phyloP scores from a whole-genome alignment of 169 alveolate species.

The Cryptosporidium felis region DNA sequence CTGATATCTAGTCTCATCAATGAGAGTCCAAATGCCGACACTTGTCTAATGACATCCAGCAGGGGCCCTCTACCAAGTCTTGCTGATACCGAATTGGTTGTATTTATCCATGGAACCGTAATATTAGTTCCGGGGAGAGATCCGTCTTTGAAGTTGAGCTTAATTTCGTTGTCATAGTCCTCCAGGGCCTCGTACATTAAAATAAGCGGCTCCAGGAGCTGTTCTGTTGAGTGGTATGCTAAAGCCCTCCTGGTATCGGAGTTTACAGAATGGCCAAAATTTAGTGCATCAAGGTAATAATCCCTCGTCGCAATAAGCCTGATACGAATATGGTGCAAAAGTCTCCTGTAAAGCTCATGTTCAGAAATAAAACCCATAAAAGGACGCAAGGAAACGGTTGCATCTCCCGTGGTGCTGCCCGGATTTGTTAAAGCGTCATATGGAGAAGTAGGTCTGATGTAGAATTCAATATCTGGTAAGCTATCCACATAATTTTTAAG shows the following conservation, averaged over 20 bases:
- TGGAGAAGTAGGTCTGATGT: conserved; percentile 2
- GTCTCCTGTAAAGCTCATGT: conserved; percentile 37
- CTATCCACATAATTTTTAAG: conserved; percentile 16
- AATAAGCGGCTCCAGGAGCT: conserved; percentile 77
- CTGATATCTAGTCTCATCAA: conserved; percentile 81
- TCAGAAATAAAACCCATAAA: conserved; percentile 66
- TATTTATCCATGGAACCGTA: conserved; percentile 44
- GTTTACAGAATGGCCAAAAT: conserved; percentile 49
- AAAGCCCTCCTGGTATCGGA: conserved; percentile 64
- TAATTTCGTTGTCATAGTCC: conserved; percentile 75
- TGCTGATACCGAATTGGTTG: conserved; percentile 18
- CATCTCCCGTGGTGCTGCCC: conserved; percentile 51
- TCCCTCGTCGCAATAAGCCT: conserved; percentile 53
- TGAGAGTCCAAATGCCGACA: conserved; percentile 81
- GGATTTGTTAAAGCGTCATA: not conserved
- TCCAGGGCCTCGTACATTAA: conserved; percentile 76
- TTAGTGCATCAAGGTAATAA: conserved; percentile 54
- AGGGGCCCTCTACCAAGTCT: conserved; percentile 72
- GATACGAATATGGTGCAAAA: conserved; percentile 35
- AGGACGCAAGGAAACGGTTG: conserved; percentile 60
- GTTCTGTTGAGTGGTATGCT: conserved; percentile 73
- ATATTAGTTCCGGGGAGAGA: not conserved
- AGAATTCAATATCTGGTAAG: conserved; percentile 62
- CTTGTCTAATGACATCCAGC: conserved; percentile 77
- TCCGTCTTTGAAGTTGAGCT: conserved; percentile 73